Evolutionary conservation across 2,329 filamentous ascomycete species (phyloP).

Genomic region (Dendryphion nanum): DNA sequence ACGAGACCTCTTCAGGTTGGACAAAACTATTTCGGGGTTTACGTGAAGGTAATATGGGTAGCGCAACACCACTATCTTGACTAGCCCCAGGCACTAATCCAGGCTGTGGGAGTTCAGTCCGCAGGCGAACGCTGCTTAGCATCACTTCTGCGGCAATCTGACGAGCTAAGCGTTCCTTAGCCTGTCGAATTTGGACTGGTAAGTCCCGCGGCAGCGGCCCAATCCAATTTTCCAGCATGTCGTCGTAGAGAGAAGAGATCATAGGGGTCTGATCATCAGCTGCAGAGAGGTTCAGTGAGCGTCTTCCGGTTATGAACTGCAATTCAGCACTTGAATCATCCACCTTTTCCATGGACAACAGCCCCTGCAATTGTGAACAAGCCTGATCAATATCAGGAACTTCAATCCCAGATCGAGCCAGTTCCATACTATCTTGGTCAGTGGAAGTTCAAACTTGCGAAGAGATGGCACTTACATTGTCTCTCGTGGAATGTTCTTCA

Average conservation of each 20-base stretch:
- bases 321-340: no score
- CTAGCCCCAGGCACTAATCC: no score
- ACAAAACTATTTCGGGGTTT: no score
- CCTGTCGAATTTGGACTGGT: constrained; percentile 23
- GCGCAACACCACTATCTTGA: no score
- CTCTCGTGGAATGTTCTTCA: neutral
- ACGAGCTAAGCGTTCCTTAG: constrained; percentile 31
- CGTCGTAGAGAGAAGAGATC: constrained; percentile 29
- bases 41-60: neutral
- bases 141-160: constrained; percentile 37
- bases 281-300: no score
- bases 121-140: constrained; percentile 32
- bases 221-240: constrained; percentile 31
- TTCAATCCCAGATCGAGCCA: constrained; percentile 8
- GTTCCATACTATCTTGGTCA: no score
- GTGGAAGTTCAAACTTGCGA: constrained; percentile 21
- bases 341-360: no score
- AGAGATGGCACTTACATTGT: constrained; percentile 3
- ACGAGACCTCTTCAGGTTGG: no score
- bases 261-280: constrained; percentile 9
- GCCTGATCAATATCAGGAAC: constrained; percentile 32
- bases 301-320: no score
- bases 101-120: no score
- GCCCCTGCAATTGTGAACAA: constrained; percentile 19
- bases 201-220: constrained; percentile 25